Evolutionary conservation across 768 basidiomycete genomes (phyloP).

Genomic region (Naematelia aurantialba): DNA sequence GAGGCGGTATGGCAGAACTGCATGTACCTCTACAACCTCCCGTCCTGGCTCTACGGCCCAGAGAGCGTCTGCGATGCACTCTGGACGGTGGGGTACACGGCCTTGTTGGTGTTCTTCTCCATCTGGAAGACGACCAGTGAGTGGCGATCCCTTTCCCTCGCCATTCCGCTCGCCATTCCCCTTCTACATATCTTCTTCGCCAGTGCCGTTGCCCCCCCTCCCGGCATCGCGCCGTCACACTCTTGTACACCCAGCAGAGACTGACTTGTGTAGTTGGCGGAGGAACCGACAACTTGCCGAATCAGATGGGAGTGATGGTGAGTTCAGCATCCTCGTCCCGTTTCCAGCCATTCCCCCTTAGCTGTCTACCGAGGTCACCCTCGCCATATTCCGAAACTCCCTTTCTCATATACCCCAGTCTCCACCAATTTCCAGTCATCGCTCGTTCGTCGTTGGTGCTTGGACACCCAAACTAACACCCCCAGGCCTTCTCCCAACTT

Average conservation of each 20-base stretch:
- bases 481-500: conserved; percentile 52
- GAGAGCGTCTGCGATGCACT: conserved; percentile 24
- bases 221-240: too few species aligned
- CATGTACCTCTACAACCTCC: conserved; percentile 26
- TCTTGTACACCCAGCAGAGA: too few species aligned
- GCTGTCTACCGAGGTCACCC: too few species aligned
- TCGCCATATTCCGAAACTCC: not conserved
- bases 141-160: too few species aligned
- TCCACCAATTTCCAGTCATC: not conserved
- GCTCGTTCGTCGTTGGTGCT: not conserved
- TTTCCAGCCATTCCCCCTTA: too few species aligned
- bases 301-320: conserved; percentile 27
- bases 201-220: too few species aligned
- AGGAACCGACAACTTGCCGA: conserved; percentile 1
- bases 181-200: too few species aligned
- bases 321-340: too few species aligned
- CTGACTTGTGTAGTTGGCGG: conserved; percentile 1
- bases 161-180: too few species aligned
- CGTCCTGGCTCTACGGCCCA: conserved; percentile 34
- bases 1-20: conserved; percentile 17
- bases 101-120: conserved; percentile 8
- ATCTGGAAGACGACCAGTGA: conserved; percentile 1
- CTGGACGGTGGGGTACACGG: conserved; percentile 29
- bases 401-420: not conserved
- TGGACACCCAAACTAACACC: not conserved